phyloP scores from a whole-genome alignment of 2,329 filamentous ascomycete genomes.

The Xylaria sp. region DNA sequence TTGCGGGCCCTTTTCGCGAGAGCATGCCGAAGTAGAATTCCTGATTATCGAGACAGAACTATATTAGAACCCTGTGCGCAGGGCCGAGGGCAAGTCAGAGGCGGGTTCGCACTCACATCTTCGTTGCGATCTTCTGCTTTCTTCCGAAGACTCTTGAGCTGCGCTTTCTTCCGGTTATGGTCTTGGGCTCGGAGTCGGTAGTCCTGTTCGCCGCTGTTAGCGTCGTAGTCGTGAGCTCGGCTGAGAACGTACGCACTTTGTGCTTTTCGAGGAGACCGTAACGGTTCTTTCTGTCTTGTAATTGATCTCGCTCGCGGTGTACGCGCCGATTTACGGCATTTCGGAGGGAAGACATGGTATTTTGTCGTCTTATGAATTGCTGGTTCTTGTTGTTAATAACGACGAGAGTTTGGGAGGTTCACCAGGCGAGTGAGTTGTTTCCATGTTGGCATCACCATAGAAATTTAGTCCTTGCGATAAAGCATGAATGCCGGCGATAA shows the following conservation, averaged over 20 bases:
- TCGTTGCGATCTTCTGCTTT: conserved; percentile 75
- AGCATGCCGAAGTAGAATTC: conserved; percentile 79
- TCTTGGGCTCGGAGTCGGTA: conserved; percentile 73
- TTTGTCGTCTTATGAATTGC: neutral
- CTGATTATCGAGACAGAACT: neutral
- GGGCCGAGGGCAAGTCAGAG: neutral
- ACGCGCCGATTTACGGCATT: conserved; percentile 81
- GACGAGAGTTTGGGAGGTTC: no score
- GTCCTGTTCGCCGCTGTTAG: conserved; percentile 54
- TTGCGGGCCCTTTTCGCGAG: conserved; percentile 67
- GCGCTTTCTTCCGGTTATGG: conserved; percentile 72
- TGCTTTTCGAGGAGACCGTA: conserved; percentile 96
- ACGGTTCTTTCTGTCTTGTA: conserved; percentile 75
- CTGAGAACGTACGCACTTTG: conserved; percentile 68
- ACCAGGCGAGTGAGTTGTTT: conserved; percentile 15
- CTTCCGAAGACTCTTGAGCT: conserved; percentile 67
- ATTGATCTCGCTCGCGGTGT: conserved; percentile 91
- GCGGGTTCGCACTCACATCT: conserved; percentile 57
- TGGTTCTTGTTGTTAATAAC: conserved; percentile 1
- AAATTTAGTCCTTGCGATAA: conserved; percentile 35
- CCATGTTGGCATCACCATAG: neutral
- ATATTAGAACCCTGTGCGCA: conserved; percentile 7
- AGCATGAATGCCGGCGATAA: conserved; percentile 18
- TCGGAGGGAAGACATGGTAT: conserved; percentile 59
- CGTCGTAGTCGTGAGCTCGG: neutral